Percentiles rank a stretch among this genome's conserved stretches.
phyloP scores from a whole-genome alignment of 495 filamentous ascomycete genomes.

The Glarea lozoyensis region DNA sequence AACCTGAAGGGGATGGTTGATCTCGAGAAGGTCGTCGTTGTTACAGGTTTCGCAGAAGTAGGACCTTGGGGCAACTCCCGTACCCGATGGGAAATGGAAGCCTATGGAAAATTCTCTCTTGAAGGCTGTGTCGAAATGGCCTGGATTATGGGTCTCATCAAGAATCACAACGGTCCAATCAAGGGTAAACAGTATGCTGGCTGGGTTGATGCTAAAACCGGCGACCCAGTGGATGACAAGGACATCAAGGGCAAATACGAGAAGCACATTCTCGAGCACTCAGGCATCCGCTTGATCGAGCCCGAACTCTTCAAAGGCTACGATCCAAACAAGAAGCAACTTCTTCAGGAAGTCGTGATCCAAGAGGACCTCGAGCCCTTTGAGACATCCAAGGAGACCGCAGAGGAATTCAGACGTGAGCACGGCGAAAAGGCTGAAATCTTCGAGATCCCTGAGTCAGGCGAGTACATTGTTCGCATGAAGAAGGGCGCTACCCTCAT shows the following conservation, averaged over 20 bases:
- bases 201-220: slow-evolving; percentile 92
- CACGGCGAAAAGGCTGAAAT: slow-evolving; percentile 97
- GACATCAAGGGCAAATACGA: slow-evolving; percentile 96
- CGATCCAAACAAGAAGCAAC: slow-evolving; percentile 95
- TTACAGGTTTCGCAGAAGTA: slow-evolving; percentile 93
- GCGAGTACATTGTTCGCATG: slow-evolving; percentile 87
- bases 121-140: slow-evolving; percentile 99
- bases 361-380: slow-evolving; percentile 95
- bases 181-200: slow-evolving; percentile 95
- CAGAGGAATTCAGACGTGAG: slow-evolving; percentile 92
- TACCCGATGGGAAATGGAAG: slow-evolving; percentile 99
- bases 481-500: slow-evolving; percentile 90
- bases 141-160: slow-evolving; percentile 99
- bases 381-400: slow-evolving; percentile 93
- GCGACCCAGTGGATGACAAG: slow-evolving; percentile 95
- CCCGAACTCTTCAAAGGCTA: slow-evolving; percentile 96
- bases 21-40: slow-evolving; percentile 92
- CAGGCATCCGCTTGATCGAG: slow-evolving; percentile 95
- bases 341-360: slow-evolving; percentile 95
- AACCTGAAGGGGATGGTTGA: slow-evolving; percentile 96
- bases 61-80: slow-evolving; percentile 98
- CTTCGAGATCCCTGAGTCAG: slow-evolving; percentile 90
- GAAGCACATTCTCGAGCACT: slow-evolving; percentile 91
- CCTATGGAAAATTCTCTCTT: slow-evolving; percentile 89
- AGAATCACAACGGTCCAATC: slow-evolving; percentile 95